These are phyloP conservation scores for Endothia cerciana DNA, from an alignment of 2,329 filamentous ascomycete species.

Conservation along the genomic window DNA sequence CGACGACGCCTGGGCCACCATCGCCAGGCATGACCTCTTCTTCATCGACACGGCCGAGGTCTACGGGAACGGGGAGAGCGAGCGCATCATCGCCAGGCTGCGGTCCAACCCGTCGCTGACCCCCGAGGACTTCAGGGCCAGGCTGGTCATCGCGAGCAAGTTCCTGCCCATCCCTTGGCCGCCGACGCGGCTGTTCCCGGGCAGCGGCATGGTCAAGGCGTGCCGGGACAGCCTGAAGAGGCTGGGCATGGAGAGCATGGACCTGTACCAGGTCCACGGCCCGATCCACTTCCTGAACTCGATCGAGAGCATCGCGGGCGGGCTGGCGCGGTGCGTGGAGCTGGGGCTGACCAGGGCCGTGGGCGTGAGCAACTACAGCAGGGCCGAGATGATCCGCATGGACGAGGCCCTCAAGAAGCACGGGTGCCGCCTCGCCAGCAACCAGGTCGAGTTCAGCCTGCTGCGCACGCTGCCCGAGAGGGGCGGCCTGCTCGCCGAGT, in stretches of 20 bases:
- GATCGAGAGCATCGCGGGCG: slow-evolving; percentile 45
- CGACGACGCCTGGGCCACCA: slow-evolving; percentile 42
- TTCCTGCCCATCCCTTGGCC: slow-evolving; percentile 39
- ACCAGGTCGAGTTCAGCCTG: slow-evolving; percentile 50
- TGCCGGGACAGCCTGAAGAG: slow-evolving; percentile 43
- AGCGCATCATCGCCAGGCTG: slow-evolving; percentile 42
- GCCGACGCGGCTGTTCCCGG: slow-evolving; percentile 21
- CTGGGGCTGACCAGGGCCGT: slow-evolving; percentile 45
- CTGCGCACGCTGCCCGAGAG: slow-evolving; percentile 46
- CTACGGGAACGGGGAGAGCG: slow-evolving; percentile 47
- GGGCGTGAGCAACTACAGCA: slow-evolving; percentile 49
- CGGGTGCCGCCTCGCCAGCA: slow-evolving; percentile 45
- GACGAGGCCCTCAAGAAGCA: slow-evolving; percentile 43
- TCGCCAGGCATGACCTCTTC: slow-evolving; percentile 42
- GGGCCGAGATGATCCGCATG: slow-evolving; percentile 47
- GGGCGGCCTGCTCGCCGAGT: slow-evolving; percentile 44
- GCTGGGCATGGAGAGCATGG: slow-evolving; percentile 42
- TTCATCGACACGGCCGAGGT: slow-evolving; percentile 50
- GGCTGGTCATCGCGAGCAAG: slow-evolving; percentile 47
- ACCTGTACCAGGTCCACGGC: slow-evolving; percentile 45
- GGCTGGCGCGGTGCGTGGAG: slow-evolving; percentile 47
- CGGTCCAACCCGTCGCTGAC: slow-evolving; percentile 37
- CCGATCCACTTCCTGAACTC: slow-evolving; percentile 44
- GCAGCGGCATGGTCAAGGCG: slow-evolving; percentile 41
- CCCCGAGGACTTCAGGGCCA: slow-evolving; percentile 39